Conservation (phyloP, 768 basidiomycete genomes). For the Boletales sp. region DNA sequence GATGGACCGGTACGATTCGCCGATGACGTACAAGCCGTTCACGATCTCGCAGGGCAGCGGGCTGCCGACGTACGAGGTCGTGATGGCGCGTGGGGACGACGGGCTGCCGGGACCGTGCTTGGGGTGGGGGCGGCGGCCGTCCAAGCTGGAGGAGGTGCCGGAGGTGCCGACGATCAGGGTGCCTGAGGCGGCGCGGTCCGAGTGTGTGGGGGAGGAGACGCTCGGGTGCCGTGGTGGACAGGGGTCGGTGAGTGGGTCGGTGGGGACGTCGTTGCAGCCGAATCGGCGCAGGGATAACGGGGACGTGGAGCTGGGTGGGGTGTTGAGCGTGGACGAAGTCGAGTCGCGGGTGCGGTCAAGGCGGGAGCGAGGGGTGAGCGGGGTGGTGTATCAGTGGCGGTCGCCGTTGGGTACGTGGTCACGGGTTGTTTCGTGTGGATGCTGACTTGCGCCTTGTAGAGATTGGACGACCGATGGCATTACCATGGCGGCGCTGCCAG, state of each 20-base stretch:
- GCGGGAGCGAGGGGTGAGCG: conserved; percentile 25
- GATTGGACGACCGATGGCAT: conserved; percentile 7
- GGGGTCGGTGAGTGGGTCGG: neutral
- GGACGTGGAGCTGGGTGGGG: conserved; percentile 16
- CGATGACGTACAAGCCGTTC: too few relatives aligned
- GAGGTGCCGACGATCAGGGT: too few relatives aligned
- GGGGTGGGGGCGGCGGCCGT: too few relatives aligned
- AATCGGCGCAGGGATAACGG: conserved; percentile 24
- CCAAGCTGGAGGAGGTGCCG: too few relatives aligned
- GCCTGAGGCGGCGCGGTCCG: too few relatives aligned
- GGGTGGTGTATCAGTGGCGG: conserved; percentile 59
- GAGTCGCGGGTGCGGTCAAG: conserved; percentile 42
- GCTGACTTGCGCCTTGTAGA: conserved; percentile 7
- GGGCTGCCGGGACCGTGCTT: too few relatives aligned
- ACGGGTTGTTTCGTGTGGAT: neutral
- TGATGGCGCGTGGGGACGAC: conserved; percentile 9
- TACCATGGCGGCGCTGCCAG: neutral
- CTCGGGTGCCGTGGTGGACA: neutral
- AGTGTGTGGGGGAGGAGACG: neutral
- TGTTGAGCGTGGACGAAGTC: conserved; percentile 35
- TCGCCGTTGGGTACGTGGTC: conserved; percentile 60
- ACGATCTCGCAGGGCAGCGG: neutral
- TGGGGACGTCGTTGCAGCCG: conserved; percentile 15
- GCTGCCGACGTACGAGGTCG: conserved; percentile 31
- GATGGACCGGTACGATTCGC: neutral